Conservation (phyloP, 345 rosid species). For the Mercurialis annua region DNA sequence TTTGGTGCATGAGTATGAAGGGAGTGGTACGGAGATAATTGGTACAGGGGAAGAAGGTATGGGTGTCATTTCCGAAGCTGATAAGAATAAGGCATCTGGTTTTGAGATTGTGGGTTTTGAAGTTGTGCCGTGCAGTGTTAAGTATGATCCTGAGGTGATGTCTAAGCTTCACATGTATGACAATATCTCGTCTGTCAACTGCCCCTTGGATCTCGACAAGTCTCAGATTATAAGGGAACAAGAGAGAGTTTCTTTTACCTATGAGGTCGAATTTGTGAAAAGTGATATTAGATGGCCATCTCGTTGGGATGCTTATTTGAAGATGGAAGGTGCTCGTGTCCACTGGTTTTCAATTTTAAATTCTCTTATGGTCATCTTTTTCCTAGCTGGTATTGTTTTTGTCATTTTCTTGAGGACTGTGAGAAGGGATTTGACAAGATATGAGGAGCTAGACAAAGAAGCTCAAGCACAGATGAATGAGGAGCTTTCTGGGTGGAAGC, state of each 20-base stretch:
- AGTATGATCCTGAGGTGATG: slow-evolving; percentile 54
- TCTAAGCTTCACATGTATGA: slow-evolving; percentile 62
- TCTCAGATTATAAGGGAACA: slow-evolving; percentile 73
- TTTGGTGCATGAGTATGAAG: slow-evolving; percentile 73
- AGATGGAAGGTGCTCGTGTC: slow-evolving; percentile 85
- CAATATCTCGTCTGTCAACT: slow-evolving; percentile 45
- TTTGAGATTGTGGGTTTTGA: slow-evolving; percentile 83
- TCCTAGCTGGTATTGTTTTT: slow-evolving; percentile 73
- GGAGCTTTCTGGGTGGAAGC: slow-evolving; percentile 90
- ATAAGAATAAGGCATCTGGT: slow-evolving; percentile 60
- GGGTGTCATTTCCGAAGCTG: slow-evolving; percentile 74
- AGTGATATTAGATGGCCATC: slow-evolving; percentile 77
- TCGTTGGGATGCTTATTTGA: slow-evolving; percentile 86
- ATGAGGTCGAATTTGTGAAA: slow-evolving; percentile 75
- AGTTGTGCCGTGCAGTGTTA: slow-evolving; percentile 79
- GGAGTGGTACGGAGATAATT: slow-evolving; percentile 66
- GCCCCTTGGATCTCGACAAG: slow-evolving; percentile 71
- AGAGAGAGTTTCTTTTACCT: slow-evolving; percentile 71
- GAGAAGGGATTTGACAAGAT: slow-evolving; percentile 77
- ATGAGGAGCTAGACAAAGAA: slow-evolving; percentile 78
- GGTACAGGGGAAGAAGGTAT: slow-evolving; percentile 87
- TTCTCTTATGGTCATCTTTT: slow-evolving; percentile 73
- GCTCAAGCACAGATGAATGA: slow-evolving; percentile 86
- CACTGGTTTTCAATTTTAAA: slow-evolving; percentile 84
- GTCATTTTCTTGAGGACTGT: slow-evolving; percentile 82